Evolutionary conservation across 2,329 filamentous ascomycete species (phyloP).

Genomic region (Dendrostoma leiphaemia): DNA sequence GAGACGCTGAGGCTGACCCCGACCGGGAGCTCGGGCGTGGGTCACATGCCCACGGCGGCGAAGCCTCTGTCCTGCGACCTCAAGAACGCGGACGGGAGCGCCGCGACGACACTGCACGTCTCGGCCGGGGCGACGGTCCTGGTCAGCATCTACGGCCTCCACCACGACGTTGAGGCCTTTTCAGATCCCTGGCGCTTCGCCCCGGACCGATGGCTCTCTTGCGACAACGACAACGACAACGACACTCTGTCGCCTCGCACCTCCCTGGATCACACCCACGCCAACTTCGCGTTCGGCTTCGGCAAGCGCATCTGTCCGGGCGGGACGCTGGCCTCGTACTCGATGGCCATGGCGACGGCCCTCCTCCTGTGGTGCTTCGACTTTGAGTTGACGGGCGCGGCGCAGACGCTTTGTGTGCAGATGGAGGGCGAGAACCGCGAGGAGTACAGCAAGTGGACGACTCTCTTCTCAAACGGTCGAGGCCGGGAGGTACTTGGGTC

Average conservation of each 20-base stretch:
- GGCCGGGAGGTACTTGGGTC: not conserved
- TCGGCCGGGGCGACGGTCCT: slow-evolving; percentile 8
- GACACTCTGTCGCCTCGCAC: not conserved
- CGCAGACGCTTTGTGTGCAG: not conserved
- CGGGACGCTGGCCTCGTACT: slow-evolving; percentile 8
- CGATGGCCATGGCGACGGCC: slow-evolving; percentile 9
- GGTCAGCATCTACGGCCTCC: slow-evolving; percentile 14
- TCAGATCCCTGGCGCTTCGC: slow-evolving; percentile 13
- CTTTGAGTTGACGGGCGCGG: slow-evolving; percentile 2
- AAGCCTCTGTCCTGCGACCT: not conserved
- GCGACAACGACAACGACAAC: not conserved
- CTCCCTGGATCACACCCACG: slow-evolving; percentile 9
- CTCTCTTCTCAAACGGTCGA: not conserved
- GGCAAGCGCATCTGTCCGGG: slow-evolving; percentile 14
- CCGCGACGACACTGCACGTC: not conserved
- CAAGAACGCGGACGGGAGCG: not conserved
- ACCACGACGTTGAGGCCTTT: slow-evolving; percentile 7
- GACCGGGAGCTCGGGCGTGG: slow-evolving; percentile 14
- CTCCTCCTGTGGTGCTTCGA: slow-evolving; percentile 14
- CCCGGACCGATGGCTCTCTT: slow-evolving; percentile 9
- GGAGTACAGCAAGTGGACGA: slow-evolving; percentile 1
- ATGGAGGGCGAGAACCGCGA: slow-evolving; percentile 2
- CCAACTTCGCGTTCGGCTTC: slow-evolving; percentile 15
- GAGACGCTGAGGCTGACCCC: slow-evolving; percentile 15
- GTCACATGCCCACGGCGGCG: slow-evolving; percentile 2